Evolutionary conservation across 179 eudicot genomes (phyloP), one percentile per base, ranked within the genome.

Genomic region (Camellia oleifera): DNA sequence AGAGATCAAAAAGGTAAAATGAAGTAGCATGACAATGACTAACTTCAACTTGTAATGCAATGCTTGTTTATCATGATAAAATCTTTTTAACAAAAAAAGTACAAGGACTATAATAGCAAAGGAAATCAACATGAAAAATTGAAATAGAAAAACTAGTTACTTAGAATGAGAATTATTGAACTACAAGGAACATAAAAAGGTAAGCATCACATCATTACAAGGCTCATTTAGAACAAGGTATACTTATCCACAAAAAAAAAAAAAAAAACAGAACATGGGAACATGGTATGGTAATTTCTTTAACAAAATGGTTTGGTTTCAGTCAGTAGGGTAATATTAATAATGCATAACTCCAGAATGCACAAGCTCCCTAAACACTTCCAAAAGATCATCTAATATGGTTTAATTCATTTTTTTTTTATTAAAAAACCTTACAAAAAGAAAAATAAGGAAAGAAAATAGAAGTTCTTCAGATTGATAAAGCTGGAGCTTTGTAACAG

Each of bases 401-500:
- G 42, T 7, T 2, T 11, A 40, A 15, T 52, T 72, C 13, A 18
- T 52, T n/a, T 69, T 20, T 20, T 20, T n/a, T 20, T 50, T 50
- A n/a, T 58, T 40, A 17, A 1, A 3, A 4, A 40, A 57, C 12
- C 12, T 4, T 48, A 65, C 46, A 0, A 14, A 17, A 74, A 54
- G 4, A 73, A 58, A 17, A 32, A 23, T 6, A 75, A 61, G 2
- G 0, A n/a, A 10, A 56, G 12, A 48, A n/a, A 10, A n/a, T 17
- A 75, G 32, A 26, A 26, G 2, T 20, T 42, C 66, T 44, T 75
- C 23, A 2, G 53, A 20, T 40, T 4, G 20, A 40, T 54, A 62
- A 46, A 76, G 45, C 71, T 2, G 32, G 61, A 4, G 40, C 18
- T 0, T 18, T 72, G 20, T 0, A 44, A 18, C 83, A 94, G 93